Base-by-base conservation (phyloP, 306 rosid genomes). In the Castanospermum australe region DNA sequence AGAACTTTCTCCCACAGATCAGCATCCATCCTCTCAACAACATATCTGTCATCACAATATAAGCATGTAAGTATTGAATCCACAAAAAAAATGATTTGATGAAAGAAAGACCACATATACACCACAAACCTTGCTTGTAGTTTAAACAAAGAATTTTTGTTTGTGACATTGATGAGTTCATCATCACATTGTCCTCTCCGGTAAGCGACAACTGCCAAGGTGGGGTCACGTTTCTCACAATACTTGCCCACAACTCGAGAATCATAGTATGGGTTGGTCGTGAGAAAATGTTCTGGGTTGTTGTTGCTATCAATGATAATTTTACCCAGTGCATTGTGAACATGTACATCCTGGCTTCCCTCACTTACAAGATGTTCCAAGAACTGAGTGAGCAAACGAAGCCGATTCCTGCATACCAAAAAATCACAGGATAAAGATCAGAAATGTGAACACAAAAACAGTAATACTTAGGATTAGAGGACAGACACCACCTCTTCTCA, bases 271-370 rank as follows among this genome's bases (percentile, higher is more conserved):
- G 99, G 99, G 83, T 96, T 96, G 83, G 97, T 96, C 14, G 98
- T 96, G 74, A 96, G 99, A 86, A 96, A 96, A 84, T 96, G 97
- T 68, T 96, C 99, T 32, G 99, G 98, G 77, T 96, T 96, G 86
- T 96, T 96, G 84, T 94, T 94, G 87, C 99, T 96, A 59, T 96
- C 99, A 48, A 96, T 93, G 84, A 96, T 96, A 71, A 96, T 96
- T 93, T 96, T 96, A 76, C 99, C 99, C 82, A 96, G 83, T 8
- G 99, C 99, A 82, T 96, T 96, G 84, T 96, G 99, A 30, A 96
- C 99, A 76, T 96, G 99, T 20, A 96, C 98, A 78, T 96, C 99
- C 85, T 96, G 99, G 90, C 99, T 96, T 88, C 99, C 99, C 89
- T 96, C 99, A 77, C 98, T 96, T 88, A 96, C 99, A 32, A 96